Conservation (phyloP, 2,329 filamentous ascomycete species). For the Fusarium gaditjirri region DNA sequence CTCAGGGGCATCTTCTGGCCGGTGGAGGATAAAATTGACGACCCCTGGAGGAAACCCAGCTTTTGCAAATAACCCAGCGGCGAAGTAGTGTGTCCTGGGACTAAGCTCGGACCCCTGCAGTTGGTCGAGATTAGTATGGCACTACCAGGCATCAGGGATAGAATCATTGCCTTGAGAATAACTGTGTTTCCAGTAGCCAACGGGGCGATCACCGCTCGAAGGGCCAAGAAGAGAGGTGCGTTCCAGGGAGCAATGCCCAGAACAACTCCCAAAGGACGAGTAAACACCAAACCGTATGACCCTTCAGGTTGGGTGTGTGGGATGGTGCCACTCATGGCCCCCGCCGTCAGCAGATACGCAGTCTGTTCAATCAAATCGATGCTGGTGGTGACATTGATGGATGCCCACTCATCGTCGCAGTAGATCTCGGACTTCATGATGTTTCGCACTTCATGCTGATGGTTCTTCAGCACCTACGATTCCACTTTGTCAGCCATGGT, state of each 20-base stretch:
- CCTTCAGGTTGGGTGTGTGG: neutral
- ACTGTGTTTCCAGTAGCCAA: neutral
- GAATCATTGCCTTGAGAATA: neutral
- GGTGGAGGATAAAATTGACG: neutral
- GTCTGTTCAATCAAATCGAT: neutral
- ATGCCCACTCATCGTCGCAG: neutral
- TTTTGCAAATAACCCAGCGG: neutral
- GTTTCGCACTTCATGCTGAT: neutral
- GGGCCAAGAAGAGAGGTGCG: neutral
- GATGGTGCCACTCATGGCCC: neutral
- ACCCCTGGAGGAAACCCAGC: neutral
- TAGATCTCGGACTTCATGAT: neutral
- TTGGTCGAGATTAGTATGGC: neutral
- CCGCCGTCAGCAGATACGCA: neutral
- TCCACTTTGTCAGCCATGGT: accelerated
- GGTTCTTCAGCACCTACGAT: neutral
- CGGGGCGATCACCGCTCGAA: neutral
- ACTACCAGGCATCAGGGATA: accelerated
- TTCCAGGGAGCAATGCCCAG: neutral
- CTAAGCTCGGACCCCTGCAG: neutral
- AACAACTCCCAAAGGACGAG: neutral
- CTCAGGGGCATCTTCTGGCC: neutral
- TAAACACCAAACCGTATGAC: neutral
- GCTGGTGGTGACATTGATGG: neutral
- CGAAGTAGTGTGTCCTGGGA: neutral